Evolutionary conservation across 2,329 filamentous ascomycete species (phyloP).

Genomic region (Chrysoporthe austroafricana): DNA sequence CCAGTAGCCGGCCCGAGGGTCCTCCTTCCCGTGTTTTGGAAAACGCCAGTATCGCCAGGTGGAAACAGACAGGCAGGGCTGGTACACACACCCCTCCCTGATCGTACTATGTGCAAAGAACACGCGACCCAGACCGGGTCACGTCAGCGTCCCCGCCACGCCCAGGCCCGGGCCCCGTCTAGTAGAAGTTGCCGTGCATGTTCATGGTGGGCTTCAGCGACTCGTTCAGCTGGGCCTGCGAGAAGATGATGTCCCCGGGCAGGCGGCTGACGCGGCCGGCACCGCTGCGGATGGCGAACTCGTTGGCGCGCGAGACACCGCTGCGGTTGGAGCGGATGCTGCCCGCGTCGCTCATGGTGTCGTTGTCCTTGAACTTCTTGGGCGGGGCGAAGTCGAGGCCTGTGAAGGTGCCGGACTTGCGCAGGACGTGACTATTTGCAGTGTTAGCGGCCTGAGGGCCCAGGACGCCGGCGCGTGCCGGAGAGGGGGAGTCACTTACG

Average conservation of each 20-base stretch:
- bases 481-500: constrained; percentile 65
- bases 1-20: constrained; percentile 15
- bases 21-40: background rate
- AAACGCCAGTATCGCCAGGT: constrained; percentile 27
- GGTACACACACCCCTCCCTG: constrained; percentile 4
- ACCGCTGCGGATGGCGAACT: constrained; percentile 75
- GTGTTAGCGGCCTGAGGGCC: constrained; percentile 34
- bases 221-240: constrained; percentile 66
- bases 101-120: constrained; percentile 20
- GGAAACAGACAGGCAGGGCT: constrained; percentile 17
- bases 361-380: constrained; percentile 69
- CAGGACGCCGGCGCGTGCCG: background rate
- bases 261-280: constrained; percentile 87
- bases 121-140: background rate
- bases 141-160: background rate
- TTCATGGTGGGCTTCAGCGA: constrained; percentile 64
- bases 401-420: constrained; percentile 80
- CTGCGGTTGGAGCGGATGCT: constrained; percentile 75
- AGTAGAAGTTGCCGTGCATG: constrained; percentile 40
- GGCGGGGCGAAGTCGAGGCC: constrained; percentile 81
- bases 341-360: constrained; percentile 66
- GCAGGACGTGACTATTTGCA: constrained; percentile 63
- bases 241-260: constrained; percentile 81
- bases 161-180: background rate
- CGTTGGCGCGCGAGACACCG: constrained; percentile 73